A percentile compares a stretch with the other conserved stretches of the same genome.
phyloP scores from a whole-genome alignment of 306 rosid species.

The Calophaca sinica region DNA sequence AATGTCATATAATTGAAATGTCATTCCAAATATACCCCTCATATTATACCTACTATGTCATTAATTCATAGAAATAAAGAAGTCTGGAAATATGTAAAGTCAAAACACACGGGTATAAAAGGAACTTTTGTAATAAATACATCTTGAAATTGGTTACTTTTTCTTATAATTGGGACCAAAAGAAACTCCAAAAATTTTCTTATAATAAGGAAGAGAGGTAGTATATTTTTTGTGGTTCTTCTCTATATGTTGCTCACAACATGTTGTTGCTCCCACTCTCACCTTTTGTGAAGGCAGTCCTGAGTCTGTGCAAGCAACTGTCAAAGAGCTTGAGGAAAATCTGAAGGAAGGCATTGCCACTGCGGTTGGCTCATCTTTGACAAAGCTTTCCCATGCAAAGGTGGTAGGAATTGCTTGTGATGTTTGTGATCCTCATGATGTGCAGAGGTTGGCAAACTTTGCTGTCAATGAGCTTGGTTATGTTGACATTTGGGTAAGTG shows the following conservation, averaged over 20 bases:
- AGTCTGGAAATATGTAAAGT: too few relatives aligned
- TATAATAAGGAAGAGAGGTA: too few relatives aligned
- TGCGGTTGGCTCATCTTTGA: conserved; percentile 63
- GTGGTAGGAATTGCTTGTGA: conserved; percentile 88
- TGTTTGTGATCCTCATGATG: conserved; percentile 81
- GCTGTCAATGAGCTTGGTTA: conserved; percentile 72
- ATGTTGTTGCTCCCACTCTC: conserved; percentile 19
- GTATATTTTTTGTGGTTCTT: conserved; percentile 22
- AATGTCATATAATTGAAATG: too few relatives aligned
- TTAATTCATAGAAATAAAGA: too few relatives aligned
- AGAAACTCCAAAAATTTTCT: too few relatives aligned
- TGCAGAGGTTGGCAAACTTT: conserved; percentile 72
- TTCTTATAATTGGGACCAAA: too few relatives aligned
- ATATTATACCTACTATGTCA: too few relatives aligned
- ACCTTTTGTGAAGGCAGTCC: conserved; percentile 68
- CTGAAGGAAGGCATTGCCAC: conserved; percentile 69
- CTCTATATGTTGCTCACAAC: conserved; percentile 43
- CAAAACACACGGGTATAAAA: too few relatives aligned
- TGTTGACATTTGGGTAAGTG: conserved; percentile 89
- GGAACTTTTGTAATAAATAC: too few relatives aligned
- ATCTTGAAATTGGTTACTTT: too few relatives aligned
- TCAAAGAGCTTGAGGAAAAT: conserved; percentile 88
- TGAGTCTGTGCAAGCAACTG: conserved; percentile 74
- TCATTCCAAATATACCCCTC: too few relatives aligned
- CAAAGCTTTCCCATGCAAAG: conserved; percentile 69